Evolutionary conservation across 1,284 basidiomycete species (phyloP), one percentile per base, ranked within the genome.

Genomic region (Irpex sp.): DNA sequence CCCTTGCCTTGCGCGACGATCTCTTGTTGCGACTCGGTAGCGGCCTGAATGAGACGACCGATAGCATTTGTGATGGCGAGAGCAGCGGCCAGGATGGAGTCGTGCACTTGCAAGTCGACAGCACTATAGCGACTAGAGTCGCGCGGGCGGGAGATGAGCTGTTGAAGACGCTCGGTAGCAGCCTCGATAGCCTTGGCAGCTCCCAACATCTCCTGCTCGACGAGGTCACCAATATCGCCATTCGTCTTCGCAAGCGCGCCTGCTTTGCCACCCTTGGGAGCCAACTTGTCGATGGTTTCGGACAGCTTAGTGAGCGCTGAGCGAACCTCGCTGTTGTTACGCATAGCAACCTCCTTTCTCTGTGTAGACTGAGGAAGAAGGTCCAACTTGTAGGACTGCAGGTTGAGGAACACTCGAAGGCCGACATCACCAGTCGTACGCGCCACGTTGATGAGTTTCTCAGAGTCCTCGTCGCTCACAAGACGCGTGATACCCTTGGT

Each of bases 21-120:
- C 79, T 99, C 97, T 75, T 98, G 89, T 77, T 99, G 97, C 55
- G 93, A 96, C 58, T 97, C 97, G 1, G 97, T 98, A 4, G 97
- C 96, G 4, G 97, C 96, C 74, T 93, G 87, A 73, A 99, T 99
- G 65, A 99, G 87, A 33, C 95, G 89, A 4, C 88, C 93, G 71
- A 99, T 99, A 46, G 97, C 97, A 70, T 83, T 93, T 26, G 97
- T 97, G 79, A 99, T 98, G 5, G 93, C 93, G 76, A 98, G 84
- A 3, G 97, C 93, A 4, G 97, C 93, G 47, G 92, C 83, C 50
- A 99, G 85, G 70, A 99, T 99, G 31, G 97, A 93, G 75, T 99
- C 97, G 82, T 99, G 97, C 58, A 99, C 97, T 76, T 97, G 93
- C 15, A 98, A 77, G 74, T 99, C 97, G 65, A 97, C 85, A 9